Base-by-base conservation (phyloP, 805 yeast species). In the Grigorovia transvaalensis region DNA sequence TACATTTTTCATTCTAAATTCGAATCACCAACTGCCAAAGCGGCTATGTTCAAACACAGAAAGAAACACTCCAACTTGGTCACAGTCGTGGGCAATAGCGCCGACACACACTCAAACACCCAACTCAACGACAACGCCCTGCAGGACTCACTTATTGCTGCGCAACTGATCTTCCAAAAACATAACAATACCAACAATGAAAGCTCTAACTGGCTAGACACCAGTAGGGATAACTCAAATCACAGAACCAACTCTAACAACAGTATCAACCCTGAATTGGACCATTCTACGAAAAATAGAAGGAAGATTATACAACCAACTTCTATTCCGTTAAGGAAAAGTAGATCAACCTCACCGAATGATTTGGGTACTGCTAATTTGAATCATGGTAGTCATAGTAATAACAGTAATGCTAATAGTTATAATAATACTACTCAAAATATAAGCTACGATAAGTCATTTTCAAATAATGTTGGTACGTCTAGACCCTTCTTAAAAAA, bases 161-260 rank as follows among this genome's bases (percentile, higher is more conserved):
- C 68, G 9, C 68, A 64, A 50, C 59, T 61, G 2, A 64, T 60
- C 11, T 64, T 63, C 50, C 63, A 63, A 53, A 61, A 58, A 46
- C 64, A 64, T 49, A 46, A 55, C 15, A 53, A 50, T 15, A 33
- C 27, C 17, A 48, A 41, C 19, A 18, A 12, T 27, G 27, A 23
- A 23, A 23, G 27, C 27, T 23, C 27, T 23, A 23, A 23, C 6
- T 23, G 27, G 27, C 27, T 23, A 23, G 27, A 23, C 27, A 23
- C 27, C 27, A 4, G 6, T 23, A 23, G 27, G 6, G 27, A 23
- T 23, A 23, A 23, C 6, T 23, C 27, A 3, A 23, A 23, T 23
- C 3, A 23, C 27, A 23, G 27, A 23, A 29, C 23, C 27, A 29
- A 42, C 13, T 27, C 29, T 29, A 43, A 42, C 42, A 29, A 42